Evolutionary conservation across 2,329 filamentous ascomycete genomes (phyloP), one percentile per base, ranked within the genome.

Genomic region (Fusarium chaquense): DNA sequence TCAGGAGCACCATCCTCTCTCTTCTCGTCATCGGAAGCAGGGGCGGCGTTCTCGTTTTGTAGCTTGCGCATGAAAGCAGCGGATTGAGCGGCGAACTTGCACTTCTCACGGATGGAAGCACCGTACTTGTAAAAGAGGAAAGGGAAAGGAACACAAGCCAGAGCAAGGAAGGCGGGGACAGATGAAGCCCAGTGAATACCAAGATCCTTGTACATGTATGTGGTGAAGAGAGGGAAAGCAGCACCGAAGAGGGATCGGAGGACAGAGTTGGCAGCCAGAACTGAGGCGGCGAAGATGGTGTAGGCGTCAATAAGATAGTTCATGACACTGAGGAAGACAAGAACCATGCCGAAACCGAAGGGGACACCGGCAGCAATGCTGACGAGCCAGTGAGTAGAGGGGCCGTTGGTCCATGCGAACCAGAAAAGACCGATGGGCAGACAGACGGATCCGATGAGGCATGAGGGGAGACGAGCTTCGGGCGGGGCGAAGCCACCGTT

Each of bases 351-450:
- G 74, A 83, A 77, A 61, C 89, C 87, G 59, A 89, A 80, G 54
- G 82, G 80, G 1, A 79, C 76, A 12, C 80, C 76, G 2, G 71
- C 76, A 3, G 77, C 58, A n/a, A 78, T 73, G 26, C 77, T 78
- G 76, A 87, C 84, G 46, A 84, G 81, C 81, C 83, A 89, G 74
- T 87, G 86, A 7, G 89, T 80, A 5, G 72, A 77, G 0, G 83
- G 81, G 15, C 76, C 80, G 61, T 85, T 86, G 0, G 86, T 89
- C 87, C 87, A 89, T 1, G 86, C 86, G 65, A 89, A 89, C 83
- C 84, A 86, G 80, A 89, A 88, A 3, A 89, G 78, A 0, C 86
- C 69, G 1, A 72, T 52, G 9, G 69, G 69, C 1, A 71, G 41
- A 3, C 57, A 57, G 18, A 71, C 45, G 2, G 65, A 67, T 0